A percentile compares a stretch with the other conserved stretches of the same genome.
Conservation (phyloP, 2,329 filamentous ascomycete species). For the Metarhizium anisopliae region DNA sequence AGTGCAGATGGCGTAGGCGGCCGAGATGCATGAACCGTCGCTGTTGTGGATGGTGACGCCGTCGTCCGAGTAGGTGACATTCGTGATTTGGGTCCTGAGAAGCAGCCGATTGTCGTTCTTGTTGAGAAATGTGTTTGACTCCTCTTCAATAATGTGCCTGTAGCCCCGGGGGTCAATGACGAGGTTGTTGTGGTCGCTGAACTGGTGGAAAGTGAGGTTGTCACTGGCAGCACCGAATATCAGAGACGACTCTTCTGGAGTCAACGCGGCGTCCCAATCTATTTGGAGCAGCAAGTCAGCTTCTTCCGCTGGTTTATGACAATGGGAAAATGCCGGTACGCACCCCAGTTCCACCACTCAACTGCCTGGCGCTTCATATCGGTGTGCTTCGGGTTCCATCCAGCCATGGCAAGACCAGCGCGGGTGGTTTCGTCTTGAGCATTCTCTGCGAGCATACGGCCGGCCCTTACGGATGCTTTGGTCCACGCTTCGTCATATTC, state of each 20-base stretch:
- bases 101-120: slow-evolving; percentile 46
- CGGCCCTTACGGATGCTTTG: slow-evolving; percentile 41
- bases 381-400: slow-evolving; percentile 48
- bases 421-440: slow-evolving; percentile 53
- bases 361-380: slow-evolving; percentile 48
- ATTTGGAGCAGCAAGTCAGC: not conserved
- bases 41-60: slow-evolving; percentile 44
- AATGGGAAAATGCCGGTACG: not conserved
- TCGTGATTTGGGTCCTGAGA: slow-evolving; percentile 48
- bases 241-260: slow-evolving; percentile 47
- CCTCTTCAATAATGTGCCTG: slow-evolving; percentile 45
- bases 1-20: slow-evolving; percentile 55
- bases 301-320: not conserved
- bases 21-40: slow-evolving; percentile 47
- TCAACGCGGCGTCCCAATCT: slow-evolving; percentile 48
- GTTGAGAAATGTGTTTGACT: slow-evolving; percentile 48
- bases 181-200: slow-evolving; percentile 51
- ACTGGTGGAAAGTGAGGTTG: slow-evolving; percentile 56
- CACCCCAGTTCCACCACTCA: slow-evolving; percentile 46
- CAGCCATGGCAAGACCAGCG: slow-evolving; percentile 47
- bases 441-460: slow-evolving; percentile 47
- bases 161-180: slow-evolving; percentile 54
- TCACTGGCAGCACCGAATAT: slow-evolving; percentile 46
- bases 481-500: slow-evolving; percentile 38
- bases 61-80: slow-evolving; percentile 40